phyloP scores from a whole-genome alignment of 2,329 filamentous ascomycete species.

The Cucurbitaria berberidis region DNA sequence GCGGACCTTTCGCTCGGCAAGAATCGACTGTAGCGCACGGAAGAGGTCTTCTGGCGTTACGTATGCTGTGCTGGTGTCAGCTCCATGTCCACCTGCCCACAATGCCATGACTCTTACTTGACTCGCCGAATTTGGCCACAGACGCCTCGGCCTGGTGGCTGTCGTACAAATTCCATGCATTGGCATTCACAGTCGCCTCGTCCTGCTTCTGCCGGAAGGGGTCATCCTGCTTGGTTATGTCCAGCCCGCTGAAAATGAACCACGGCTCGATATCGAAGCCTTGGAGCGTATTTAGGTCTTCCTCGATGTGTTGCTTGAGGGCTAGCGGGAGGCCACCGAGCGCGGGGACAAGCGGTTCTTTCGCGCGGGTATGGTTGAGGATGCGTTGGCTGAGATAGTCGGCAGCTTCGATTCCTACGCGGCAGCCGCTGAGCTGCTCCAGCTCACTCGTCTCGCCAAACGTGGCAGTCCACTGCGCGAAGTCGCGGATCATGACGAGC shows the following conservation, averaged over 20 bases:
- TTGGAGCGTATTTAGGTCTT: slow-evolving; percentile 76
- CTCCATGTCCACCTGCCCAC: background rate
- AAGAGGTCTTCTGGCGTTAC: slow-evolving; percentile 70
- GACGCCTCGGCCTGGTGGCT: slow-evolving; percentile 78
- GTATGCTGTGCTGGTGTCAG: slow-evolving; percentile 62
- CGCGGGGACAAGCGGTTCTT: slow-evolving; percentile 88
- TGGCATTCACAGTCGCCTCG: slow-evolving; percentile 71
- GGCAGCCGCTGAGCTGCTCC: slow-evolving; percentile 73
- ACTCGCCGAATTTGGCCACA: slow-evolving; percentile 84
- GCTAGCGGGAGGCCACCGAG: slow-evolving; percentile 86
- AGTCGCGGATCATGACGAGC: slow-evolving; percentile 52
- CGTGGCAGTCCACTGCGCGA: slow-evolving; percentile 64
- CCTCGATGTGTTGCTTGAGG: slow-evolving; percentile 75
- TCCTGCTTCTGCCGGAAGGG: slow-evolving; percentile 64
- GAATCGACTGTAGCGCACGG: slow-evolving; percentile 75
- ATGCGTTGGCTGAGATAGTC: slow-evolving; percentile 80
- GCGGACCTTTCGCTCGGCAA: slow-evolving; percentile 71
- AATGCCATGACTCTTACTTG: slow-evolving; percentile 59
- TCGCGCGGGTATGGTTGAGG: slow-evolving; percentile 61
- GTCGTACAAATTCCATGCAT: slow-evolving; percentile 88
- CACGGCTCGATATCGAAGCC: slow-evolving; percentile 74
- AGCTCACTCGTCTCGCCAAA: slow-evolving; percentile 66
- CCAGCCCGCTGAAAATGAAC: slow-evolving; percentile 91
- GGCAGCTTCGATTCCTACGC: slow-evolving; percentile 85
- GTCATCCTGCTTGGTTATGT: slow-evolving; percentile 73